These are phyloP conservation scores for Boletus bicolor DNA, from an alignment of 768 basidiomycete genomes.

Conservation along the genomic window DNA sequence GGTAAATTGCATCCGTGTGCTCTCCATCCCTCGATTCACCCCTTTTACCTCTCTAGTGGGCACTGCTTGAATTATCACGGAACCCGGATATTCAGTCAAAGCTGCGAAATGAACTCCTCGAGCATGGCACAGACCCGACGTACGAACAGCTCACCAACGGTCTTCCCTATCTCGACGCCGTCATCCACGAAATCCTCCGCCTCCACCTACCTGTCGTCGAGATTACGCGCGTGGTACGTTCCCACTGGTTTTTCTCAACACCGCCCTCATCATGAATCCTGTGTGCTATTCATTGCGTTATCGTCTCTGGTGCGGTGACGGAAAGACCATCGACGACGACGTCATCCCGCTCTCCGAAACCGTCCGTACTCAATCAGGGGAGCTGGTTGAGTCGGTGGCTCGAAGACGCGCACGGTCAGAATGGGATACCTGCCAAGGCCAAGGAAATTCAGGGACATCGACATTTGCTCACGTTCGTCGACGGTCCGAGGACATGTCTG, in stretches of 20 bases:
- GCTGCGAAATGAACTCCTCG: conserved; percentile 48
- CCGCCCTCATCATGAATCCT: neutral
- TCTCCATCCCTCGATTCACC: neutral
- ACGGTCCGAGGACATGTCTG: conserved; percentile 42
- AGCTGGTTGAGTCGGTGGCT: neutral
- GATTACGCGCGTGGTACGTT: conserved; percentile 13
- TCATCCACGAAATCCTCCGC: conserved; percentile 43
- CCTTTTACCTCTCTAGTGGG: conserved; percentile 38
- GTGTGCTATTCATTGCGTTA: too few relatives aligned
- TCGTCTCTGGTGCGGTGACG: too few relatives aligned
- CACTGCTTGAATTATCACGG: conserved; percentile 50
- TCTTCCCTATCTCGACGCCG: conserved; percentile 54
- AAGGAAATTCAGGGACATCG: conserved; percentile 47
- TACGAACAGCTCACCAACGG: conserved; percentile 49
- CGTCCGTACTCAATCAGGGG: too few relatives aligned
- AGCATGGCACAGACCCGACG: conserved; percentile 46
- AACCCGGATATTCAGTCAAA: conserved; percentile 44
- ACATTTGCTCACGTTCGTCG: conserved; percentile 50
- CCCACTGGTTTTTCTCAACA: neutral
- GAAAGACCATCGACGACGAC: too few relatives aligned
- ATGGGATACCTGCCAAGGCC: conserved; percentile 12
- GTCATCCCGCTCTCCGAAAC: too few relatives aligned
- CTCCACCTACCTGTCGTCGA: conserved; percentile 39
- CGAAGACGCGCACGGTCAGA: too few relatives aligned
- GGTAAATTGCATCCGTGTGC: neutral